Evolutionary conservation across 2,329 filamentous ascomycete genomes (phyloP).

Genomic region (Cordyceps pruinosa): DNA sequence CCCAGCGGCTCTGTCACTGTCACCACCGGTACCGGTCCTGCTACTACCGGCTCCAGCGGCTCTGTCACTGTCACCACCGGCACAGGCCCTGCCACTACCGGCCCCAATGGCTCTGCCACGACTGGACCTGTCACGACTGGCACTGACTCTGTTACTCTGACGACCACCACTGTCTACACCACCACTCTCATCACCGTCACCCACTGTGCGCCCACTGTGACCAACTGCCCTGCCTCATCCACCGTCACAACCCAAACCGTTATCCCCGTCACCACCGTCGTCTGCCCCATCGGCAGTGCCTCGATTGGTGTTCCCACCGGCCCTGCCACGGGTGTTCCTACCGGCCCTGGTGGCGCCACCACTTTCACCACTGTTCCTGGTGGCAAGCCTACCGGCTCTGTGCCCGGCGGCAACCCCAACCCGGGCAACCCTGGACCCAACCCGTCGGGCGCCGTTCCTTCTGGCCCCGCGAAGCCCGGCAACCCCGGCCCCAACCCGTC

Average conservation of each 20-base stretch:
- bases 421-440: neutral
- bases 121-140: neutral
- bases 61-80: neutral
- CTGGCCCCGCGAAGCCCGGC: neutral
- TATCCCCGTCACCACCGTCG: constrained; percentile 6
- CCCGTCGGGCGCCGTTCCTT: neutral
- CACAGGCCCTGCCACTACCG: neutral
- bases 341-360: neutral
- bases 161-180: constrained; percentile 6
- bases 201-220: constrained; percentile 2
- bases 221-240: constrained; percentile 11
- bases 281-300: neutral
- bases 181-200: constrained; percentile 9
- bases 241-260: constrained; percentile 1
- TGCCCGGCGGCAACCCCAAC: neutral
- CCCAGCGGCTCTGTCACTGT: neutral
- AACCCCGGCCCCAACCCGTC: neutral
- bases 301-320: neutral
- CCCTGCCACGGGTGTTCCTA: neutral
- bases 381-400: neutral
- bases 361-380: neutral
- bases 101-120: neutral
- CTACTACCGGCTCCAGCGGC: neutral
- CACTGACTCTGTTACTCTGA: neutral
- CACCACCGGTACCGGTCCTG: neutral